phyloP scores from a whole-genome alignment of 805 yeast species.

The Cyberlindnera samutprakarnensis region DNA sequence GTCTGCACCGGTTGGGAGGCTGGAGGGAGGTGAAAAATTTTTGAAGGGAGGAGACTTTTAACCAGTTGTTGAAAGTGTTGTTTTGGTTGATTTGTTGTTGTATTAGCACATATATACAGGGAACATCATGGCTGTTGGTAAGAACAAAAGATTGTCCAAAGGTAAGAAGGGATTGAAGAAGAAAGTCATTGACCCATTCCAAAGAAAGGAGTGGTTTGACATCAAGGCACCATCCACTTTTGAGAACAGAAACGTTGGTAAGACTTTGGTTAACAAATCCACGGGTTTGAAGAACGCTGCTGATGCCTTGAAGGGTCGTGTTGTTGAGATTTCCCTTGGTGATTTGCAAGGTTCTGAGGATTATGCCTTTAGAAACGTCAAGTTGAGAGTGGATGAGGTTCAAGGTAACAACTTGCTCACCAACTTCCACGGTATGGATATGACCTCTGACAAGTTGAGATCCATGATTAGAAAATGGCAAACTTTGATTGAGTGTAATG shows the following conservation, averaged over 20 bases:
- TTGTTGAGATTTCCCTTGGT: constrained; percentile 91
- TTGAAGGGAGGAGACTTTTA: too few species aligned
- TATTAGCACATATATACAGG: neutral
- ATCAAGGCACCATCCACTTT: constrained; percentile 98
- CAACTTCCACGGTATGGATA: constrained; percentile 99
- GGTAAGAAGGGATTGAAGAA: constrained; percentile 98
- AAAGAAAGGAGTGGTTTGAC: constrained; percentile 98
- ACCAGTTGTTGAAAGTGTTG: too few species aligned
- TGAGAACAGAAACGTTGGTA: constrained; percentile 98
- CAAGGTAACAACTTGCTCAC: constrained; percentile 98
- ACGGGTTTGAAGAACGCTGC: constrained; percentile 97
- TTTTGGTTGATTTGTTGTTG: neutral
- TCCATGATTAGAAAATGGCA: constrained; percentile 99
- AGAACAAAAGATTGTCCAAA: constrained; percentile 77
- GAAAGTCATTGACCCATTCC: constrained; percentile 99
- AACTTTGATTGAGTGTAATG: constrained; percentile 95
- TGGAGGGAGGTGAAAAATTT: constrained; percentile 12
- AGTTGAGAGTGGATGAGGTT: constrained; percentile 97
- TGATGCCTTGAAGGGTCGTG: constrained; percentile 97
- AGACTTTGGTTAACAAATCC: constrained; percentile 96
- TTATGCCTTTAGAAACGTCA: constrained; percentile 95
- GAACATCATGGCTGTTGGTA: constrained; percentile 56
- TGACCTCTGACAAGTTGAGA: constrained; percentile 96
- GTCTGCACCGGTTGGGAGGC: too few species aligned
- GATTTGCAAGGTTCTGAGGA: constrained; percentile 99